Percentiles rank a stretch among this genome's conserved stretches.
These are phyloP conservation scores for Backusella parvicylindrica DNA, from an alignment of 192 early-diverging fungal genomes.

Conservation along the genomic window DNA sequence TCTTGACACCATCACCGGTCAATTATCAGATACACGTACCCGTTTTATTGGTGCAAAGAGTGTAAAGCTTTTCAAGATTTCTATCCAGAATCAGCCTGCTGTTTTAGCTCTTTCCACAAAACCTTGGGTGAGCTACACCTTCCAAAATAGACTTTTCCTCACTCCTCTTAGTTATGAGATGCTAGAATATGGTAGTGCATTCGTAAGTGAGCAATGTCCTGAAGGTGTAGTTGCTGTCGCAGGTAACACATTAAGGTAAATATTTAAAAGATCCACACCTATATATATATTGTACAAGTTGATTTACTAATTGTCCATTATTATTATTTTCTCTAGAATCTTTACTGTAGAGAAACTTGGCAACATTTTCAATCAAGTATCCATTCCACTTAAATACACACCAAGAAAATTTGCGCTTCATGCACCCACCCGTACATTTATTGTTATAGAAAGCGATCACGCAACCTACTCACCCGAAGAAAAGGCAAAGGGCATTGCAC, in stretches of 20 bases:
- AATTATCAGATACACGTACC: constrained; percentile 76
- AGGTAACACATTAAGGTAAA: constrained; percentile 71
- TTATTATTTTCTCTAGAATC: constrained; percentile 58
- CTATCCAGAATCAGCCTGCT: constrained; percentile 63
- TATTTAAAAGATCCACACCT: neutral
- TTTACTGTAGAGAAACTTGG: constrained; percentile 83
- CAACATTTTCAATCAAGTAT: constrained; percentile 77
- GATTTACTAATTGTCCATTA: no score
- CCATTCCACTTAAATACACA: constrained; percentile 83
- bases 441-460: constrained; percentile 88
- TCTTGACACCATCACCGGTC: constrained; percentile 80
- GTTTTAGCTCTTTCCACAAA: constrained; percentile 81
- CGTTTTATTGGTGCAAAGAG: constrained; percentile 84
- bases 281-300: no score
- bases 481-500: constrained; percentile 53
- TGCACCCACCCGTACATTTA: constrained; percentile 75
- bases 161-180: constrained; percentile 86
- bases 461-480: constrained; percentile 64
- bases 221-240: constrained; percentile 89
- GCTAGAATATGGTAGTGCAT: constrained; percentile 79
- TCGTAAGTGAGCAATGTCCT: constrained; percentile 80
- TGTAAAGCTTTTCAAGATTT: constrained; percentile 74
- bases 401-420: constrained; percentile 81
- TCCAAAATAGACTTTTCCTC: constrained; percentile 66
- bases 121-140: constrained; percentile 87